A percentile compares a stretch with the other conserved stretches of the same genome.
phyloP scores from a whole-genome alignment of 2,329 filamentous ascomycete genomes.

The Conoideocrella luteorostrata region DNA sequence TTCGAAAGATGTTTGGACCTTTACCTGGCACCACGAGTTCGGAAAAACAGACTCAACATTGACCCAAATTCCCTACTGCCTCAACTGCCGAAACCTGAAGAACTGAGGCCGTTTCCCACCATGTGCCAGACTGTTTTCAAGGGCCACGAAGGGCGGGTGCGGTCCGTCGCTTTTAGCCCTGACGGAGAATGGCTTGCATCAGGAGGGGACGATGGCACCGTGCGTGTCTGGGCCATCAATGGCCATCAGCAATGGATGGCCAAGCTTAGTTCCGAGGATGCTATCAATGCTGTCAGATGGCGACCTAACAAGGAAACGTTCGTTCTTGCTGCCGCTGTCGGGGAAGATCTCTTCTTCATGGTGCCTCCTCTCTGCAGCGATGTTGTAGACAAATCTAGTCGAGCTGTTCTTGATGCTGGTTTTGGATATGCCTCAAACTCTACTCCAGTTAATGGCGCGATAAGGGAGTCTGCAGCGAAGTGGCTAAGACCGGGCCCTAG shows the following conservation, averaged over 20 bases:
- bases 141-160: constrained; percentile 83
- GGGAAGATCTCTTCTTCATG: constrained; percentile 80
- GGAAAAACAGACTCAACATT: constrained; percentile 92
- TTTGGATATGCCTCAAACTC: constrained; percentile 83
- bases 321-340: constrained; percentile 76
- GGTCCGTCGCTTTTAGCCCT: constrained; percentile 78
- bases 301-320: constrained; percentile 74
- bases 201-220: constrained; percentile 88
- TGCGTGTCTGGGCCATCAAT: constrained; percentile 86
- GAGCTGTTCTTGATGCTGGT: constrained; percentile 75
- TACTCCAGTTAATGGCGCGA: constrained; percentile 42
- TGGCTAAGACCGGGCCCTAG: constrained; percentile 75
- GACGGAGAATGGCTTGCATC: constrained; percentile 80
- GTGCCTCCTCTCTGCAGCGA: constrained; percentile 70
- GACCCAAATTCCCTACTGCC: constrained; percentile 89
- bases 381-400: constrained; percentile 65
- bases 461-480: constrained; percentile 70
- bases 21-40: constrained; percentile 86
- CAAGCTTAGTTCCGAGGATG: constrained; percentile 68
- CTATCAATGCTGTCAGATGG: constrained; percentile 86
- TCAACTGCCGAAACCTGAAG: constrained; percentile 86
- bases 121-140: constrained; percentile 80
- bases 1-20: constrained; percentile 94
- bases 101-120: constrained; percentile 91
- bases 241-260: constrained; percentile 84